Evolutionary conservation across 2,329 filamentous ascomycete genomes (phyloP).

Genomic region (Camptophora hylomeconis): DNA sequence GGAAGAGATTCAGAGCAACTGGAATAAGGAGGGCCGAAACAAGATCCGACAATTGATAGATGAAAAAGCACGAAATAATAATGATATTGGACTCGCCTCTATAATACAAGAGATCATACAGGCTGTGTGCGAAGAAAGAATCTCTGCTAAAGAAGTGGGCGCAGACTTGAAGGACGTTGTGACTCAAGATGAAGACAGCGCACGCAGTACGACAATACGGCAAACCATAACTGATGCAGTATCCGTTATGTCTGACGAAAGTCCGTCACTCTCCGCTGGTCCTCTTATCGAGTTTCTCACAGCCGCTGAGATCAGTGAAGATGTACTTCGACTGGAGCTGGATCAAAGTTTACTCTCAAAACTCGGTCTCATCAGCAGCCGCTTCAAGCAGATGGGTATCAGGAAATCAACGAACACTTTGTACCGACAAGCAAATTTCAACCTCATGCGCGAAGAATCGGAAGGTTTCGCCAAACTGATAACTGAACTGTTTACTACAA

Average conservation of each 20-base stretch:
- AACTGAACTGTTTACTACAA: constrained; percentile 87
- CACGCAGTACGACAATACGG: constrained; percentile 4
- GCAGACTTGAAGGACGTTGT: constrained; percentile 6
- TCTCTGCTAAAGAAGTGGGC: not conserved
- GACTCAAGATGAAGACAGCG: constrained; percentile 1
- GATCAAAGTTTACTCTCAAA: constrained; percentile 64
- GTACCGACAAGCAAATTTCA: constrained; percentile 95
- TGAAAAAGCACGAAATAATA: no score
- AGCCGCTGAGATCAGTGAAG: constrained; percentile 57
- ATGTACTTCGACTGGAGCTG: constrained; percentile 67
- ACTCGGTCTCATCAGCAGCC: constrained; percentile 70
- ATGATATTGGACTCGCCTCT: not conserved
- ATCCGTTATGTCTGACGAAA: constrained; percentile 63
- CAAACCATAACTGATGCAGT: constrained; percentile 36
- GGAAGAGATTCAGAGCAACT: no score
- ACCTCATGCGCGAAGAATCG: constrained; percentile 83
- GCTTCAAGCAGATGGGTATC: constrained; percentile 70
- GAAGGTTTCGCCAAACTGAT: constrained; percentile 95
- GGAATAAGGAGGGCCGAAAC: no score
- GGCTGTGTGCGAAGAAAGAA: not conserved
- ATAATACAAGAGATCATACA: not conserved
- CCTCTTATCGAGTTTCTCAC: constrained; percentile 56
- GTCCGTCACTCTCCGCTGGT: constrained; percentile 38
- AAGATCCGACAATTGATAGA: no score
- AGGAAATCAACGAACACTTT: constrained; percentile 84